Evolutionary conservation across 352 stramenopile genomes (phyloP).

Genomic region (Phytophthora nicotianae): DNA sequence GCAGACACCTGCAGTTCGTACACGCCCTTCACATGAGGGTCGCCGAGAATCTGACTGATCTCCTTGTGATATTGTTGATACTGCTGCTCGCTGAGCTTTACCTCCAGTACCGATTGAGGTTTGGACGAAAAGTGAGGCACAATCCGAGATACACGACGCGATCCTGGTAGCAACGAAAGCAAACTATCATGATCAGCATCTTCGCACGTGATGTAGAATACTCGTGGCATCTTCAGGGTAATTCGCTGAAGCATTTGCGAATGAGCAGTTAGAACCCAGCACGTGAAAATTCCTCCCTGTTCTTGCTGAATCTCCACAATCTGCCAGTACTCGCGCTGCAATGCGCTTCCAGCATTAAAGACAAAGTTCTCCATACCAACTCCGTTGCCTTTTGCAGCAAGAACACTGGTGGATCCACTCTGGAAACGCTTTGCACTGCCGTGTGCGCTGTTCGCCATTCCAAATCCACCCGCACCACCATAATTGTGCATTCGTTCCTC

Average conservation of each 20-base stretch:
- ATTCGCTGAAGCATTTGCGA: constrained; percentile 77
- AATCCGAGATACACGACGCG: constrained; percentile 61
- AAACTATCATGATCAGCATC: constrained; percentile 84
- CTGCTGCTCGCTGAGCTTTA: constrained; percentile 72
- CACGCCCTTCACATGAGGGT: constrained; percentile 84
- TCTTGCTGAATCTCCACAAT: constrained; percentile 84
- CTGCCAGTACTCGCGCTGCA: constrained; percentile 77
- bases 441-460: constrained; percentile 33
- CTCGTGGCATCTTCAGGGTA: constrained; percentile 68
- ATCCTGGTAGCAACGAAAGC: constrained; percentile 56
- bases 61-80: constrained; percentile 80
- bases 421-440: constrained; percentile 48
- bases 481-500: constrained; percentile 55
- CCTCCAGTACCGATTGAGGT: constrained; percentile 63
- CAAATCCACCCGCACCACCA: constrained; percentile 27
- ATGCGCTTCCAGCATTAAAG: constrained; percentile 54
- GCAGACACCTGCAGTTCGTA: constrained; percentile 95
- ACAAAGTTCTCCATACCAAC: constrained; percentile 87
- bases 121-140: constrained; percentile 62
- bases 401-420: constrained; percentile 23
- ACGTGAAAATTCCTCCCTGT: constrained; percentile 87
- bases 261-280: constrained; percentile 95
- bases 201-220: constrained; percentile 69
- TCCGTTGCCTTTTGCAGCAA: constrained; percentile 36
- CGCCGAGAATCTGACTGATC: constrained; percentile 79